Conservation (phyloP, 495 filamentous ascomycete genomes). For the Glonium stellatum region DNA sequence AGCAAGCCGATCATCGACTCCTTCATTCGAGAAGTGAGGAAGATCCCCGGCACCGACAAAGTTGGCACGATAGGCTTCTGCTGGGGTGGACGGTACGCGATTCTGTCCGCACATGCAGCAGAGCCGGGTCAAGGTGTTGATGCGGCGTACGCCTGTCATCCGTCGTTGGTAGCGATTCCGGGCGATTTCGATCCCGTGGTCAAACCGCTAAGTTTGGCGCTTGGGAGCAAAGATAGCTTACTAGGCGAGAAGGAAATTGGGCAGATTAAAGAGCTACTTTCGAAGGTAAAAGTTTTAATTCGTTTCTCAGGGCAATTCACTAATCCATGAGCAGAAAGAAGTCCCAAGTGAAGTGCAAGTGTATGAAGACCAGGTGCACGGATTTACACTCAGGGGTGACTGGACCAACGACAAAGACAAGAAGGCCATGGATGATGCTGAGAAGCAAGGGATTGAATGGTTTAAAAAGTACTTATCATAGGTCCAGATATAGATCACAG, state of each 20-base stretch:
- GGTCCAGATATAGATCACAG: no score
- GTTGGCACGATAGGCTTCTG: conserved; percentile 34
- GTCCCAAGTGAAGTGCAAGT: conserved; percentile 22
- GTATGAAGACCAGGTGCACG: conserved; percentile 43
- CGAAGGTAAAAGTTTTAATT: conserved; percentile 32
- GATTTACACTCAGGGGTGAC: conserved; percentile 40
- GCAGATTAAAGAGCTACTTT: conserved; percentile 33
- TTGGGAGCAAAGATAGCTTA: conserved; percentile 30
- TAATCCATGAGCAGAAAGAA: no score
- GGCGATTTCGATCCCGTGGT: conserved; percentile 28
- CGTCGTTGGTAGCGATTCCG: conserved; percentile 28
- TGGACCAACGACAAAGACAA: conserved; percentile 42
- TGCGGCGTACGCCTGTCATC: conserved; percentile 32
- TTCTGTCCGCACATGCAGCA: conserved; percentile 19
- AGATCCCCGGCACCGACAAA: conserved; percentile 32
- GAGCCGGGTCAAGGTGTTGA: conserved; percentile 22
- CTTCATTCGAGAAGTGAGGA: conserved; percentile 28
- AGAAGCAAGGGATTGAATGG: conserved; percentile 42
- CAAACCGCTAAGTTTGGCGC: conserved; percentile 28
- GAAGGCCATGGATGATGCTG: conserved; percentile 42
- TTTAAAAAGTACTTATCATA: no score
- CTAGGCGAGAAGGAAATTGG: conserved; percentile 24
- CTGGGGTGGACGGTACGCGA: conserved; percentile 34
- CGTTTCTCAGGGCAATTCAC: no score
- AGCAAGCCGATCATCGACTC: conserved; percentile 29